A percentile compares a stretch with the other conserved stretches of the same genome.
Evolutionary conservation across 257 asterid species (phyloP).

Genomic region (Fraxinus pennsylvanica): DNA sequence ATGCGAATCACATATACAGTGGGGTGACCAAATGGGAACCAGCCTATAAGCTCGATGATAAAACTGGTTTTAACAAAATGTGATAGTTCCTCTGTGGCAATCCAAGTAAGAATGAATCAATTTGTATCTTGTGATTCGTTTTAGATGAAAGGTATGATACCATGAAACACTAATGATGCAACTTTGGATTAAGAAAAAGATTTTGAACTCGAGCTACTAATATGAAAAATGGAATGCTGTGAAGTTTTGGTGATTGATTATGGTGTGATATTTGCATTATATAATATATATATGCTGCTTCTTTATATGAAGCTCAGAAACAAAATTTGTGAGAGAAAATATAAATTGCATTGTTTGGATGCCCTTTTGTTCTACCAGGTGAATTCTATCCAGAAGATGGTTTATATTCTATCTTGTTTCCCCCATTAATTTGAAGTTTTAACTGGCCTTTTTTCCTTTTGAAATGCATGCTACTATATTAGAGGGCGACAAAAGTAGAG

Average conservation of each 20-base stretch:
- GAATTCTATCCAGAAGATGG: slow-evolving; percentile 1
- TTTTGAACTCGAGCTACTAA: background rate
- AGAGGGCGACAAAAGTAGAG: background rate
- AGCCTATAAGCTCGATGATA: no score
- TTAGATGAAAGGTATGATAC: background rate
- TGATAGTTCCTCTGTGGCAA: background rate
- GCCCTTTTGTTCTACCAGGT: background rate
- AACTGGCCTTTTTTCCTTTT: background rate
- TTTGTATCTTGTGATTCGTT: background rate
- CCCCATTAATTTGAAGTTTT: background rate
- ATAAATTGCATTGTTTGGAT: background rate
- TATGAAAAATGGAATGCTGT: background rate
- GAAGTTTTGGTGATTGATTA: background rate
- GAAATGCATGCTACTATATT: background rate
- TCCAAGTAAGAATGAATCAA: background rate
- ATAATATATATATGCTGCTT: background rate
- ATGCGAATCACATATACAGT: no score
- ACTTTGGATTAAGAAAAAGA: background rate
- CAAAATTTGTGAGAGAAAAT: background rate
- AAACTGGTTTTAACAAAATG: background rate
- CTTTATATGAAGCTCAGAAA: background rate
- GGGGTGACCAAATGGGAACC: no score
- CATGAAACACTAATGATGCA: background rate
- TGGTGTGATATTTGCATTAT: background rate
- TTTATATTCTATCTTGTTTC: background rate